phyloP scores from a whole-genome alignment of 108 stramenopile genomes.

The Pseudonitzschia multiseries region DNA sequence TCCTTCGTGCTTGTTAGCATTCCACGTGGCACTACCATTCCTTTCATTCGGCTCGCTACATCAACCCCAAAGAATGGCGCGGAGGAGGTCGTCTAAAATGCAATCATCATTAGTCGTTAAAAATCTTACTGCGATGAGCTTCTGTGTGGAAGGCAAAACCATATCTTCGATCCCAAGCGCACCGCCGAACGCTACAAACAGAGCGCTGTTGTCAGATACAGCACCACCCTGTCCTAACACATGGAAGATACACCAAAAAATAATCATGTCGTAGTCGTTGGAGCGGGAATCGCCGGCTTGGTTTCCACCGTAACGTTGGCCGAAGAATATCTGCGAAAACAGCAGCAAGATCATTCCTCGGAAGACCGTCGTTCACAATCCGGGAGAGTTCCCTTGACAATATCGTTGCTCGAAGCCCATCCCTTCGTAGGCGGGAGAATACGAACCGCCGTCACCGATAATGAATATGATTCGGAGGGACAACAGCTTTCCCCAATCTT shows the following conservation, averaged over 20 bases:
- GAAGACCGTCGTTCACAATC: background rate
- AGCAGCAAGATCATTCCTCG: conserved; percentile 15
- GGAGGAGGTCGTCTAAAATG: too few relatives aligned
- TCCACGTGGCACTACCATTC: too few relatives aligned
- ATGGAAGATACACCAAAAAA: background rate
- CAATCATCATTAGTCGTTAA: too few relatives aligned
- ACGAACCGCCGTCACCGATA: conserved; percentile 26
- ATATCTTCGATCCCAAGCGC: background rate
- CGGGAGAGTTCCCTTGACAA: conserved; percentile 11
- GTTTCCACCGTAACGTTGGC: conserved; percentile 18
- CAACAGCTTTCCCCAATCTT: conserved; percentile 10
- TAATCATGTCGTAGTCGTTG: conserved; percentile 16
- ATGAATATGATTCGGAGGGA: background rate
- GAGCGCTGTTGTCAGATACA: background rate
- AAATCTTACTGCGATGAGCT: background rate
- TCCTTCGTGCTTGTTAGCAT: too few relatives aligned
- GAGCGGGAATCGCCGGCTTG: conserved; percentile 26
- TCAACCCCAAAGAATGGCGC: too few relatives aligned
- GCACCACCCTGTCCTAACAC: background rate
- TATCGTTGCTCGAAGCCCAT: conserved; percentile 34
- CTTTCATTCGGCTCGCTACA: too few relatives aligned
- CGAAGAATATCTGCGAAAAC: background rate
- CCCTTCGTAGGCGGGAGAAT: conserved; percentile 36
- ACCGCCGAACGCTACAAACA: background rate
- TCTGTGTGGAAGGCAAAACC: background rate